A percentile compares a stretch with the other conserved stretches of the same genome.
phyloP scores from a whole-genome alignment of 352 stramenopile species.

The Phytophthora constricta region DNA sequence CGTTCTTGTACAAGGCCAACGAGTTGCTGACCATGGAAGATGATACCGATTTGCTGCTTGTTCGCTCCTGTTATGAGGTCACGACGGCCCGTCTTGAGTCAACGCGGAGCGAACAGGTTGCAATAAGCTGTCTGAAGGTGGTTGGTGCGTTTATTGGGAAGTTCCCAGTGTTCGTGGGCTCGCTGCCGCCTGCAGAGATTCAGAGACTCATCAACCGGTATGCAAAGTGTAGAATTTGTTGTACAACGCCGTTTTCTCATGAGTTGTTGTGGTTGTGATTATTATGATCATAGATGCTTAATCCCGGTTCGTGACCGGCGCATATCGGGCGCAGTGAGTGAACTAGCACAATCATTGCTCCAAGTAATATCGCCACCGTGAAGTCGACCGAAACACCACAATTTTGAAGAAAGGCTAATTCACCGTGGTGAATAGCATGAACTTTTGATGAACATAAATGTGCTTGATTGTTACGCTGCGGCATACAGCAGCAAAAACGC shows the following conservation, averaged over 20 bases:
- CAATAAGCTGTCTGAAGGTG: slow-evolving; percentile 66
- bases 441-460: background rate
- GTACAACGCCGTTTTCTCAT: too few relatives aligned
- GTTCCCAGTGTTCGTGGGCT: slow-evolving; percentile 43
- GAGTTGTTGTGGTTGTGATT: background rate
- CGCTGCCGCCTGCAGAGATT: slow-evolving; percentile 28
- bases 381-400: slow-evolving; percentile 1
- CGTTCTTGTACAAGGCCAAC: slow-evolving; percentile 51
- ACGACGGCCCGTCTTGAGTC: slow-evolving; percentile 28
- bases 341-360: slow-evolving; percentile 64
- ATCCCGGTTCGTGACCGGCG: slow-evolving; percentile 39
- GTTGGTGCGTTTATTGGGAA: slow-evolving; percentile 62
- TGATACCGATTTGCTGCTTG: slow-evolving; percentile 26
- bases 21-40: slow-evolving; percentile 30
- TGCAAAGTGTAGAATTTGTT: too few relatives aligned
- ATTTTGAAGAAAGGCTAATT: background rate
- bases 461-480: too few relatives aligned
- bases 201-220: slow-evolving; percentile 47
- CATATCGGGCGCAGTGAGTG: slow-evolving; percentile 34
- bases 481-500: too few relatives aligned
- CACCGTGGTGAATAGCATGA: background rate
- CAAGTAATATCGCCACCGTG: slow-evolving; percentile 39
- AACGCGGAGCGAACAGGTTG: slow-evolving; percentile 40
- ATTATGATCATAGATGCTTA: slow-evolving; percentile 40
- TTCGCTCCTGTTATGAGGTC: slow-evolving; percentile 32